Evolutionary conservation across 768 basidiomycete species (phyloP).

Genomic region (Rossbeevera mucosa): DNA sequence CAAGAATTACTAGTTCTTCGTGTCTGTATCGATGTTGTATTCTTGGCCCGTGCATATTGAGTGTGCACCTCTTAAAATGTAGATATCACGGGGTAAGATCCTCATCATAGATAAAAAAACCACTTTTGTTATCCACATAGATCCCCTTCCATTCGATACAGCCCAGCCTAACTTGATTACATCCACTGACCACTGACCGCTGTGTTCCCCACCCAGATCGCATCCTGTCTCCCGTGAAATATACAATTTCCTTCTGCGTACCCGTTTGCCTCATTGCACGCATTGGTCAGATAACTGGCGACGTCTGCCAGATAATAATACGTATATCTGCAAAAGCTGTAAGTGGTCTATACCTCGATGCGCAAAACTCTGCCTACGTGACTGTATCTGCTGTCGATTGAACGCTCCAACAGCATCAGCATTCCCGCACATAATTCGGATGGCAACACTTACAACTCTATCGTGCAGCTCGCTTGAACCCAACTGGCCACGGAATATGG

Average conservation of each 20-base stretch:
- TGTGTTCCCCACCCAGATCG: constrained; percentile 3
- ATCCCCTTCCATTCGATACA: not conserved
- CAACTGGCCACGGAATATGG: constrained; percentile 1
- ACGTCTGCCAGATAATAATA: not conserved
- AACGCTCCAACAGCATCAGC: not conserved
- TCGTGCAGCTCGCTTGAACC: constrained; percentile 4
- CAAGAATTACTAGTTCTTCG: constrained; percentile 15
- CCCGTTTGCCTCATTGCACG: not conserved
- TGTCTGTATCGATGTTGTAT: not conserved
- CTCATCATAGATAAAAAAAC: not conserved
- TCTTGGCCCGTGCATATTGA: not conserved
- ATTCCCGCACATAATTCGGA: not conserved
- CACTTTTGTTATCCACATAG: not conserved
- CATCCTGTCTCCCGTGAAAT: constrained; percentile 5
- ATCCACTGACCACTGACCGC: not conserved
- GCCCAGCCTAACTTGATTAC: not conserved
- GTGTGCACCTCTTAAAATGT: not conserved
- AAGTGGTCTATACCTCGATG: not conserved
- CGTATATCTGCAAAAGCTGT: constrained; percentile 4
- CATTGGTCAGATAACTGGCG: not conserved
- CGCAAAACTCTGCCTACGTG: not conserved
- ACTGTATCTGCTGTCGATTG: constrained; percentile 7
- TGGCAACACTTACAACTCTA: constrained; percentile 5
- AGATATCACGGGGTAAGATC: not conserved
- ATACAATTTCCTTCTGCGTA: constrained; percentile 1